Conservation (phyloP, 2,329 filamentous ascomycete genomes). For the Penicillium sp. region DNA sequence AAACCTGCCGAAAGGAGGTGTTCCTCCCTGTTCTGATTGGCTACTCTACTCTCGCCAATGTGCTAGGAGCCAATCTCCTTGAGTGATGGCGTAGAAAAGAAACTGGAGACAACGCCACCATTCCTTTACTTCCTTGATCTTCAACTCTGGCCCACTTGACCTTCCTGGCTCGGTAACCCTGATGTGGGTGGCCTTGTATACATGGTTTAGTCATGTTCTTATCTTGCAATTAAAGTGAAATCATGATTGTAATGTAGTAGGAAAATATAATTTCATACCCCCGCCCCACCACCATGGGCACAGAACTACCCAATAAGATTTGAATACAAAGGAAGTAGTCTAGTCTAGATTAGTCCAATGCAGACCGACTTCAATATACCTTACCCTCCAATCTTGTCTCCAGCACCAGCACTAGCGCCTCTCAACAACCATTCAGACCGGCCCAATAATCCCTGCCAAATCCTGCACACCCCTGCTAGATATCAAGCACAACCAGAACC, state of each 20-base stretch:
- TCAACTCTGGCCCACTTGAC: background rate
- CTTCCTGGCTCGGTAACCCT: background rate
- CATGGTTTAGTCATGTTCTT: background rate
- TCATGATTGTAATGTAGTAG: background rate
- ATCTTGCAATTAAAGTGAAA: background rate
- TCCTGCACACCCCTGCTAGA: constrained; percentile 7
- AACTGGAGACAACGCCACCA: background rate
- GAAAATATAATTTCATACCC: no score
- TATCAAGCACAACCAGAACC: constrained; percentile 12
- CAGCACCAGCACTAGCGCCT: background rate
- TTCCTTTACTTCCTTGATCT: background rate
- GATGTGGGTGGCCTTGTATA: background rate
- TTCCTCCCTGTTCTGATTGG: background rate
- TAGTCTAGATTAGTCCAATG: no score
- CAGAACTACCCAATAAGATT: no score
- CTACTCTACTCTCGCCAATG: background rate
- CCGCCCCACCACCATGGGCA: background rate
- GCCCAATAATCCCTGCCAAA: constrained; percentile 13
- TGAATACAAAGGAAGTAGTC: no score
- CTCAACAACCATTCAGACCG: constrained; percentile 4
- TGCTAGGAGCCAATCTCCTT: background rate
- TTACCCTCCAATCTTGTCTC: no score
- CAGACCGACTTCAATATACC: no score
- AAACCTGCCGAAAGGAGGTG: background rate
- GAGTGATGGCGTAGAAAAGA: background rate